phyloP scores from a whole-genome alignment of 2,329 filamentous ascomycete species.

The Ustulina deusta region DNA sequence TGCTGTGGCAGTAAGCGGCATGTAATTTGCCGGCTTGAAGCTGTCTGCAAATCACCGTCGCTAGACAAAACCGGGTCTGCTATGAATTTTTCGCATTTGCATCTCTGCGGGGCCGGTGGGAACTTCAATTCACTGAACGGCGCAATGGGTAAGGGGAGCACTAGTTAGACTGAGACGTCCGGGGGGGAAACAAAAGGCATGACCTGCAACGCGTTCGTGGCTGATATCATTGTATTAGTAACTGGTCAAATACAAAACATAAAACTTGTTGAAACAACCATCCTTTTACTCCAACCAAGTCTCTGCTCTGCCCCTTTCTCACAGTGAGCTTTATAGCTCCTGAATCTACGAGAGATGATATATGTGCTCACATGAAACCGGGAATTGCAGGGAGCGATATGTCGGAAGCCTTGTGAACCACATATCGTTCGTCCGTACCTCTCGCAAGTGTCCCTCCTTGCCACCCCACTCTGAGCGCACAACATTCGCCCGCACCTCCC shows the following conservation, averaged over 20 bases:
- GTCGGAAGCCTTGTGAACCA: neutral
- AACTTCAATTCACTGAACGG: slow-evolving; percentile 43
- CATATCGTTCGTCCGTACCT: neutral
- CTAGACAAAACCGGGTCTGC: slow-evolving; percentile 46
- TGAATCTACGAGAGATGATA: neutral
- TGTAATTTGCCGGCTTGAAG: slow-evolving; percentile 25
- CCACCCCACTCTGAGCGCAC: too few species aligned
- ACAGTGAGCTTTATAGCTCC: neutral
- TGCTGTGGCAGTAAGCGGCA: slow-evolving; percentile 32
- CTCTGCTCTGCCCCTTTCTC: neutral
- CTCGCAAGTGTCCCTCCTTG: neutral
- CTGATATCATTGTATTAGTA: slow-evolving; percentile 48
- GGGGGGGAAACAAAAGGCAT: slow-evolving; percentile 44
- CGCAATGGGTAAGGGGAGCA: slow-evolving; percentile 50
- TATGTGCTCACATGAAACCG: neutral
- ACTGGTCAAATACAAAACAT: slow-evolving; percentile 30
- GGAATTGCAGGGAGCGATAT: neutral
- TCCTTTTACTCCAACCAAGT: neutral
- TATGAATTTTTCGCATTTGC: slow-evolving; percentile 45
- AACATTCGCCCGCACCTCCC: neutral
- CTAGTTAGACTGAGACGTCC: slow-evolving; percentile 45
- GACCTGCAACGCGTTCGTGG: slow-evolving; percentile 32
- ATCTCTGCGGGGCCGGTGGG: slow-evolving; percentile 47
- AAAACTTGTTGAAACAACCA: slow-evolving; percentile 27
- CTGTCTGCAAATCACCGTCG: slow-evolving; percentile 36